These are phyloP conservation scores for Umbellularia californica DNA, from an alignment of 164 flowering plant genomes.

Conservation along the genomic window DNA sequence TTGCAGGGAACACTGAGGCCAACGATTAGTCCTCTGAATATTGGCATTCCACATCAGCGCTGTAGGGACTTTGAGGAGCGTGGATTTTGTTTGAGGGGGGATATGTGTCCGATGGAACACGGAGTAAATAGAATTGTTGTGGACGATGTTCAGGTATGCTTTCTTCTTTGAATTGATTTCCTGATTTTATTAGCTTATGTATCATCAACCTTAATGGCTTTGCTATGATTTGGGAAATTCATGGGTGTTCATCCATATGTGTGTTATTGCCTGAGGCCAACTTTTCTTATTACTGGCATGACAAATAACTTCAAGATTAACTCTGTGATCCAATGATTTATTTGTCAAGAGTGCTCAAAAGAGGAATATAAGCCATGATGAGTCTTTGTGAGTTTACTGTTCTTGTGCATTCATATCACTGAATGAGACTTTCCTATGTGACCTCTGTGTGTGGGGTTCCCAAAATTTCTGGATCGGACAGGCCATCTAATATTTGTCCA, in stretches of 20 bases:
- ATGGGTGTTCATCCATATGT: neutral
- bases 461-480: neutral
- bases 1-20: constrained; percentile 60
- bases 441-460: neutral
- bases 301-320: neutral
- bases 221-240: neutral
- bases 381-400: no score
- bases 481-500: neutral
- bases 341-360: no score
- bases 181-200: neutral
- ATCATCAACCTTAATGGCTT: neutral
- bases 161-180: neutral
- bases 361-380: no score
- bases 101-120: constrained; percentile 99
- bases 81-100: constrained; percentile 97
- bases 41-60: constrained; percentile 63
- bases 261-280: neutral
- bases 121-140: constrained; percentile 90
- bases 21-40: constrained; percentile 42
- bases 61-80: constrained; percentile 98
- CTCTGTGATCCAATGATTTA: neutral
- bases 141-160: constrained; percentile 91
- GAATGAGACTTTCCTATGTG: neutral
- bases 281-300: neutral
- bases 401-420: neutral